Conservation (phyloP, 1,284 basidiomycete genomes). For the Gomphus bonarii region DNA sequence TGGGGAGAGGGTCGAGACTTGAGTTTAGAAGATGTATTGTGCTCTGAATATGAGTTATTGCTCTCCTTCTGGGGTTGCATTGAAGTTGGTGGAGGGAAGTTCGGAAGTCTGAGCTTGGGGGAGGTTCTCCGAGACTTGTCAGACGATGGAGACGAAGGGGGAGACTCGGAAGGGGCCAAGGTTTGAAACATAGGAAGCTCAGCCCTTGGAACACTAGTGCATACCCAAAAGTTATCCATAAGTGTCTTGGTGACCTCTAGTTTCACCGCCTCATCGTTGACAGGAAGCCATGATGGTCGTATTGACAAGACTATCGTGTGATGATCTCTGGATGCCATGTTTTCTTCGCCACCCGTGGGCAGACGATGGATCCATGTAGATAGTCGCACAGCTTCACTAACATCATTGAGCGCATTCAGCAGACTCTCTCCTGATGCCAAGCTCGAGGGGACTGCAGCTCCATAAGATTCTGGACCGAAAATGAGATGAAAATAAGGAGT, state of each 20-base stretch:
- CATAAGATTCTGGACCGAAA: constrained; percentile 13
- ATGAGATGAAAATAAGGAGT: constrained; percentile 13
- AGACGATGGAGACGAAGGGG: neutral
- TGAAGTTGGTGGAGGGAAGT: constrained; percentile 12
- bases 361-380: constrained; percentile 9
- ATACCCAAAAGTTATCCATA: constrained; percentile 13
- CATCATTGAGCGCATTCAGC: constrained; percentile 9
- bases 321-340: neutral
- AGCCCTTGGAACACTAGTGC: constrained; percentile 14
- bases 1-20: neutral
- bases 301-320: constrained; percentile 12
- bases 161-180: neutral
- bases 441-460: constrained; percentile 1
- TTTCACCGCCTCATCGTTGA: constrained; percentile 4
- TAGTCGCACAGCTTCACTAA: constrained; percentile 8
- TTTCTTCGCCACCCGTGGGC: constrained; percentile 1
- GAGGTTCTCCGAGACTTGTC: constrained; percentile 2
- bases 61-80: neutral
- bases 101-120: constrained; percentile 8
- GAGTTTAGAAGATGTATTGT: neutral
- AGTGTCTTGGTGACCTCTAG: constrained; percentile 13
- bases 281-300: constrained; percentile 11
- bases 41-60: neutral
- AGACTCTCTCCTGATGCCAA: neutral
- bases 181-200: constrained; percentile 4